phyloP scores from a whole-genome alignment of 306 rosid genomes.

The Carpinus viminea region DNA sequence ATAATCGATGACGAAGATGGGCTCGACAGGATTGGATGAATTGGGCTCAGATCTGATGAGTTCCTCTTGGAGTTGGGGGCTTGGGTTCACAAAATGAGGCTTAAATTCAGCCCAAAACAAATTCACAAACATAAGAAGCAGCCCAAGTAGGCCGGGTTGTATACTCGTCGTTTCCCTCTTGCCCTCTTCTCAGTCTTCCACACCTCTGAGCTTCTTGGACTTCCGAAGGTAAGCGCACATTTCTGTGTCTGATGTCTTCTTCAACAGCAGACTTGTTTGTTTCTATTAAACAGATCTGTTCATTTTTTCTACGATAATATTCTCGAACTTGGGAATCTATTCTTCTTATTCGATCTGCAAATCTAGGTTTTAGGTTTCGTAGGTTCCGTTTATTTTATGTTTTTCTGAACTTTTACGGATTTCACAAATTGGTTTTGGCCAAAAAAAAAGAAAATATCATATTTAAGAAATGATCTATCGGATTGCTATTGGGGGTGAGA shows the following conservation, averaged over 20 bases:
- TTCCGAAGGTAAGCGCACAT: background rate
- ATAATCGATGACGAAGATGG: too few relatives aligned
- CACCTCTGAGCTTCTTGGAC: background rate
- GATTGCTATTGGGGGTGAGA: too few relatives aligned
- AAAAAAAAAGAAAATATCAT: background rate
- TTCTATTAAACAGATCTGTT: background rate
- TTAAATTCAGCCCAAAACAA: too few relatives aligned
- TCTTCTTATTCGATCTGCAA: background rate
- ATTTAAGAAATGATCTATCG: background rate
- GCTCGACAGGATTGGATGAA: too few relatives aligned
- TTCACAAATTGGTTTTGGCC: background rate
- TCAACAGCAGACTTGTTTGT: background rate
- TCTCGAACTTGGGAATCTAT: background rate
- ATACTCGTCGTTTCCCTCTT: background rate
- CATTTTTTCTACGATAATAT: background rate
- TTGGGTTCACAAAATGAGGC: too few relatives aligned
- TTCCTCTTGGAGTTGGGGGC: too few relatives aligned
- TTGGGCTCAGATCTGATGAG: too few relatives aligned
- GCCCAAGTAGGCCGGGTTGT: background rate
- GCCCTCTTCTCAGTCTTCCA: background rate
- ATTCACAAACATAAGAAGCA: background rate
- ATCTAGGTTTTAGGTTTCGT: constrained; percentile 4
- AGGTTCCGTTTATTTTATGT: background rate
- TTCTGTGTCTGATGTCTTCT: background rate
- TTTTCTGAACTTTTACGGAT: background rate